phyloP scores from a whole-genome alignment of 1,139 yeast genomes.

The Sugiyamaella japonica region DNA sequence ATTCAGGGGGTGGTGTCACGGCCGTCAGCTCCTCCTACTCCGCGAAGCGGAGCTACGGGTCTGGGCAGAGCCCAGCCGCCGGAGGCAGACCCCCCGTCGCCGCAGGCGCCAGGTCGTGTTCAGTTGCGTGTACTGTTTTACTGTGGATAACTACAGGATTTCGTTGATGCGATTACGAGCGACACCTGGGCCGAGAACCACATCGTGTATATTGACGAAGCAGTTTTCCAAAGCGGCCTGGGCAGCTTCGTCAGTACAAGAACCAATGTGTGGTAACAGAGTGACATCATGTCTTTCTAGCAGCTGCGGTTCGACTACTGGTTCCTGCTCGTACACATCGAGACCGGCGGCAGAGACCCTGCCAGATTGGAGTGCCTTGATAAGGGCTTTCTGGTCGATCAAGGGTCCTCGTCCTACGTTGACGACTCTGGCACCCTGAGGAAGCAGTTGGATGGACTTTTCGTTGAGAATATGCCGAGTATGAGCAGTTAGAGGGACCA shows the following conservation, averaged over 20 bases:
- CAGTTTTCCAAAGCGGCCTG: conserved; percentile 21
- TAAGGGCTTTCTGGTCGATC: conserved; percentile 70
- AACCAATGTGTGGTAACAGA: conserved; percentile 75
- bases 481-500: conserved; percentile 64
- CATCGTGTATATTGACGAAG: conserved; percentile 21
- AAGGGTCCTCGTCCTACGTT: conserved; percentile 80
- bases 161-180: conserved; percentile 14
- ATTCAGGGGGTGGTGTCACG: no score
- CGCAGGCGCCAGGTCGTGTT: no score
- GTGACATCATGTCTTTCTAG: conserved; percentile 64
- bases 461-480: conserved; percentile 59
- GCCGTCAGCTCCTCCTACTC: no score
- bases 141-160: background rate
- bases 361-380: conserved; percentile 65
- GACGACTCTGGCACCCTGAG: conserved; percentile 62
- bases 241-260: conserved; percentile 56
- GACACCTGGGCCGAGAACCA: conserved; percentile 16
- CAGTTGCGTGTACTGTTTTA: no score
- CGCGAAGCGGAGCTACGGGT: no score
- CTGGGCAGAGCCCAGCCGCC: no score
- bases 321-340: conserved; percentile 78
- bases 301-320: conserved; percentile 54
- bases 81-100: no score
- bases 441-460: conserved; percentile 47
- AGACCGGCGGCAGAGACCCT: conserved; percentile 72